Percentiles rank a stretch among this genome's conserved stretches.
phyloP scores from a whole-genome alignment of 345 rosid species.

The Salix arbutifolia region DNA sequence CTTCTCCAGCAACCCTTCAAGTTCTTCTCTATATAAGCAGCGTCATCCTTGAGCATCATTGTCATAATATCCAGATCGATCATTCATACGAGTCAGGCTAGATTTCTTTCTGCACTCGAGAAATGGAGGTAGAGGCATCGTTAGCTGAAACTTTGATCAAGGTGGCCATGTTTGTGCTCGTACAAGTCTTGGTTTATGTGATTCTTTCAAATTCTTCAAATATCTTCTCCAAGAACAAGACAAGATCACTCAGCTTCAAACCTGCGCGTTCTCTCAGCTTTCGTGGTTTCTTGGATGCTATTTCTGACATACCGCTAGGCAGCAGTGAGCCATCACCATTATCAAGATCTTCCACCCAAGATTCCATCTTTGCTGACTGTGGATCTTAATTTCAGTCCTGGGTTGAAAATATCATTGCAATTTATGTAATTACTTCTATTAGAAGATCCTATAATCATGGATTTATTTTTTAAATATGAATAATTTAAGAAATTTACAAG shows the following conservation, averaged over 20 bases:
- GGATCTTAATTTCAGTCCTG: background rate
- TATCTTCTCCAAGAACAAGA: conserved; percentile 41
- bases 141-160: conserved; percentile 31
- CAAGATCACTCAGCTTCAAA: conserved; percentile 40
- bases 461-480: background rate
- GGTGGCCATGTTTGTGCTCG: conserved; percentile 37
- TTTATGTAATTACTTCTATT: background rate
- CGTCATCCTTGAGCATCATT: background rate
- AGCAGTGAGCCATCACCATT: conserved; percentile 32
- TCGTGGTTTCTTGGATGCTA: conserved; percentile 34
- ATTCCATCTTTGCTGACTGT: conserved; percentile 3
- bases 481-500: background rate
- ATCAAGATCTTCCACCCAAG: conserved; percentile 7
- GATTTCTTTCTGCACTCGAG: background rate
- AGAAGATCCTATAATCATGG: background rate
- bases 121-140: conserved; percentile 2
- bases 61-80: background rate
- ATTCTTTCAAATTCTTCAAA: conserved; percentile 47
- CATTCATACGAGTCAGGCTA: background rate
- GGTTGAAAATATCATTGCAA: background rate
- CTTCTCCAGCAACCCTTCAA: background rate
- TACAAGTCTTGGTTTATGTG: conserved; percentile 49
- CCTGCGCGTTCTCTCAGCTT: conserved; percentile 50
- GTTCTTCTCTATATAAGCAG: background rate
- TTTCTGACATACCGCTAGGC: conserved; percentile 40